Evolutionary conservation across 1,284 basidiomycete genomes (phyloP), one percentile per base, ranked within the genome.

Genomic region (Puccinia horiana): DNA sequence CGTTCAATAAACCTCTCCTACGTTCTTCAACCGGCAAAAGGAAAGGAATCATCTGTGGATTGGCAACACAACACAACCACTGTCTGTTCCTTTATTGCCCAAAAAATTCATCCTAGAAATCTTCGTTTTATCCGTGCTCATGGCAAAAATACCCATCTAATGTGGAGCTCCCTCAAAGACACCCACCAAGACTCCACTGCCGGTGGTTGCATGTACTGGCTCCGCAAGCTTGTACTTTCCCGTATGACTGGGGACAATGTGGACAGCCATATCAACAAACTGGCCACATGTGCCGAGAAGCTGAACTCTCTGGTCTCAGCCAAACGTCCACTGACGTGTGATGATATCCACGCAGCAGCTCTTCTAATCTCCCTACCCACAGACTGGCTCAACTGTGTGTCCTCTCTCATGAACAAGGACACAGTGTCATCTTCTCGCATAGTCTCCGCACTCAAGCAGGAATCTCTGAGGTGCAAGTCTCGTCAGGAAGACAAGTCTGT

Each of bases 341-440:
- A 42, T 35, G 42, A 73, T 20, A 44, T 73, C 40, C 49, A 49
- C 37, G n/a, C 70, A 2, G 42, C 70, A 20, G 23, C 42, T 14
- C 70, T 73, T 26, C 44, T 73, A 8, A 73, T 23, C 49, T 73
- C 70, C 23, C 35, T 73, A 40, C 42, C 70, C 5, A 3, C 23
- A 12, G 73, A 76, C 52, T 76, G 73, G 73, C 26, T 76, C 8
- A n/a, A 35, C 26, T 76, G 73, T 23, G 52, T 76, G 1, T 74
- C 44, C 1, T 47, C 37, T 26, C 47, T 74, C 8, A 74, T 74
- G 72, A 74, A 74, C 32, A 6, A 76, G n/a, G n/a, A 52, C 20
- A 29, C 40, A 14, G 69, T 72, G 6, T 42, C 69, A 4, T 72
- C 69, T 11, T 29, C 40, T 3, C 29, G 42, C 32, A 69, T 69